These are phyloP conservation scores for Rhinocladiella mackenziei DNA, from an alignment of 2,329 filamentous ascomycete genomes.

Conservation along the genomic window DNA sequence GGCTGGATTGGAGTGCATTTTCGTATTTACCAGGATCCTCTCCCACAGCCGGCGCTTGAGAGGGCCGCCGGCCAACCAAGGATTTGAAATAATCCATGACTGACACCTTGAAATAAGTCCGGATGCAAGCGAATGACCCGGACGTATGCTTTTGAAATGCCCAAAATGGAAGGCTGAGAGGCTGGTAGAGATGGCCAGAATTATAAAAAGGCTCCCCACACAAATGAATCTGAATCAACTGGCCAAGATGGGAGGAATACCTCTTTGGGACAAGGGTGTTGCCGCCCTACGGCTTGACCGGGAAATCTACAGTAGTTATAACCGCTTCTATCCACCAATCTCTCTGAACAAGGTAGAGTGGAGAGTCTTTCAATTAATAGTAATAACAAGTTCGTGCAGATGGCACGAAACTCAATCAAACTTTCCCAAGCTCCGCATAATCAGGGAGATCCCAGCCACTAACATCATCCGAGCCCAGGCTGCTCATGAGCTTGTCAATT, in stretches of 20 bases:
- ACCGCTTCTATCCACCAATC: too few relatives aligned
- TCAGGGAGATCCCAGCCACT: not conserved
- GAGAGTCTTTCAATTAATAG: too few relatives aligned
- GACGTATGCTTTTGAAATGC: not conserved
- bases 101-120: not conserved
- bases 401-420: too few relatives aligned
- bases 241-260: too few relatives aligned
- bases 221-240: not conserved
- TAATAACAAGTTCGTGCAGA: too few relatives aligned
- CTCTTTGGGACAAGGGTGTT: too few relatives aligned
- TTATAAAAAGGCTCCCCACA: constrained; percentile 3
- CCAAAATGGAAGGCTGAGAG: too few relatives aligned
- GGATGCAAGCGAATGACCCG: constrained; percentile 27
- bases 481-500: not conserved
- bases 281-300: too few relatives aligned
- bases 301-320: too few relatives aligned
- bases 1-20: not conserved
- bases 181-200: too few relatives aligned
- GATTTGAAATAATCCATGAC: constrained; percentile 31
- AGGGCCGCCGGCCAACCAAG: constrained; percentile 27
- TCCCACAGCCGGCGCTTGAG: constrained; percentile 28
- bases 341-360: too few relatives aligned
- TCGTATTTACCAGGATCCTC: constrained; percentile 29
- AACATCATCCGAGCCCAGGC: not conserved
- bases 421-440: too few relatives aligned